Conservation (phyloP, 768 basidiomycete species). For the Boletellus emodensis region DNA sequence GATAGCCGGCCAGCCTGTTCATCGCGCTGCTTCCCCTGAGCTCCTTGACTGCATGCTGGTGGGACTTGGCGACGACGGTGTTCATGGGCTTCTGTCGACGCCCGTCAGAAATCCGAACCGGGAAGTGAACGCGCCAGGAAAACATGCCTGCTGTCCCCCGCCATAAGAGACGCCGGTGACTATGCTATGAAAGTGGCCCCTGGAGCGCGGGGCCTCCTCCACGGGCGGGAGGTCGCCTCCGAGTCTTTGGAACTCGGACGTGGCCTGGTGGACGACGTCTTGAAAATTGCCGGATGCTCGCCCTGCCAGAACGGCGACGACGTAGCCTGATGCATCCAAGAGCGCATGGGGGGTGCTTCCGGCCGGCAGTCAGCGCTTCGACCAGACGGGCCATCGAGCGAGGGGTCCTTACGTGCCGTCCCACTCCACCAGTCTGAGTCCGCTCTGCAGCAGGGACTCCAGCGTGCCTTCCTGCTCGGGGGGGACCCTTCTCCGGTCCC, state of each 20-base stretch:
- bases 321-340: neutral
- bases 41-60: accelerated
- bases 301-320: neutral
- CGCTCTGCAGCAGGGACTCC: neutral
- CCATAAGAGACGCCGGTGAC: neutral
- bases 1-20: neutral
- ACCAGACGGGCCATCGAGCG: too few relatives aligned
- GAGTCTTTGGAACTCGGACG: neutral
- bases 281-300: neutral
- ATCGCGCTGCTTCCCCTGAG: neutral
- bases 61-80: accelerated
- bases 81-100: neutral
- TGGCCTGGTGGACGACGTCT: neutral
- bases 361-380: too few relatives aligned
- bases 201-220: too few relatives aligned
- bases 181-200: neutral
- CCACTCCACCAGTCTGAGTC: neutral
- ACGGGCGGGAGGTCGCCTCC: neutral
- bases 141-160: neutral
- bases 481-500: neutral
- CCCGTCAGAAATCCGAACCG: neutral
- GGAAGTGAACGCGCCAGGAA: too few relatives aligned
- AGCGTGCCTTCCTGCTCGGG: neutral
- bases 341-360: neutral
- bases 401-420: neutral